Base-by-base conservation (phyloP, 2,329 filamentous ascomycete species). In the Paramyrothecium roridum region DNA sequence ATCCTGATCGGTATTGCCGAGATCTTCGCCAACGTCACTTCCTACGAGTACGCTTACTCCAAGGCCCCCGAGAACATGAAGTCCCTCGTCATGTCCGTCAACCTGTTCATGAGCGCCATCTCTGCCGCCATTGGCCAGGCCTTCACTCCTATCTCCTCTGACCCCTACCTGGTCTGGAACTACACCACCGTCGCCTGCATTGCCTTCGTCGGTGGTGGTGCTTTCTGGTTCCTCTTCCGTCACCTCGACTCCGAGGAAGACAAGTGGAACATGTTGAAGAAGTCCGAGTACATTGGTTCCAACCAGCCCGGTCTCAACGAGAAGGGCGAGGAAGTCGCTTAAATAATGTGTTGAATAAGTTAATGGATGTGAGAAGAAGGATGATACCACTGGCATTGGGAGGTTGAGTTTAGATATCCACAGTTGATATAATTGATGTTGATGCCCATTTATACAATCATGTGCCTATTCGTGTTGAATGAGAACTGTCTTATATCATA, bases 21-120 rank as follows among this genome's bases (percentile, higher is more conserved):
- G 70, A 79, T 82, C 53, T 77, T 82, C 61, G 76, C 79, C 59
- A 80, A 80, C 64, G 78, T 82, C 56, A 81, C 80, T 17, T 85
- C 85, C 1, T 83, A 89, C 60, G 89, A 91, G 68, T 91, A 90
- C 60, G 89, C 89, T 34, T 92, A 86, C 75, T 87, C 86, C 68
- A 90, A 91, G 72, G 88, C 88, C 0, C 89, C 89, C 23, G 84
- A 82, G 65, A 91, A 91, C 76, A 93, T 93, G 89, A 86, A 88
- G 61, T 89, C 86, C 1, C 78, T 92, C n/a, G 87, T 93, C 63
- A 80, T 82, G 70, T 82, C 83, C 20, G 77, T 91, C 63, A 86
- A 86, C 66, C 78, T 91, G 43, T 86, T 89, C 75, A 90, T 84
- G 80, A 86, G 79, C 30, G 88, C 88, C 55, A 78, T 92, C 61